A percentile compares a stretch with the other conserved stretches of the same genome.
phyloP scores from a whole-genome alignment of 163 green algal species.

The Smithsoniella earleae region DNA sequence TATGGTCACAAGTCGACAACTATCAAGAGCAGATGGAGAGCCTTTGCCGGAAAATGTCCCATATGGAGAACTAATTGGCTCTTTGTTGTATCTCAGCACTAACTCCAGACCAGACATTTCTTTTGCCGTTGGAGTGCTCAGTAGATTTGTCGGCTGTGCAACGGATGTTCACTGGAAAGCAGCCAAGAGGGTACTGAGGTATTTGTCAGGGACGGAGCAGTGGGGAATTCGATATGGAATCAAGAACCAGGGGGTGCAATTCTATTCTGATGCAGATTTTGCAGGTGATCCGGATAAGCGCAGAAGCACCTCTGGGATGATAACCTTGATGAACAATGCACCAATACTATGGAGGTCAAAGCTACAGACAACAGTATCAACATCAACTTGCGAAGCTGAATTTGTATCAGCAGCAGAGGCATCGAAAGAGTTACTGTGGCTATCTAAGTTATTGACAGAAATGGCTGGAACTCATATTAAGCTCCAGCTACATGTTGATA shows the following conservation, averaged over 20 bases:
- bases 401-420: constrained; percentile 43
- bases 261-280: constrained; percentile 42
- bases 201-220: constrained; percentile 27
- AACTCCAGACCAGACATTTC: constrained; percentile 40
- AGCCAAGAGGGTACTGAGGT: constrained; percentile 36
- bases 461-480: background rate
- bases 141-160: constrained; percentile 34
- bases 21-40: background rate
- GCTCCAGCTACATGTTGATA: constrained; percentile 37
- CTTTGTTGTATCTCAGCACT: constrained; percentile 34
- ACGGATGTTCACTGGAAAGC: constrained; percentile 26
- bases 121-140: constrained; percentile 33
- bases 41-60: background rate
- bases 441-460: constrained; percentile 37
- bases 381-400: constrained; percentile 43
- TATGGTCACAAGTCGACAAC: background rate
- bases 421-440: constrained; percentile 40
- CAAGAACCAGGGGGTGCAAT: background rate
- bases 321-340: constrained; percentile 37
- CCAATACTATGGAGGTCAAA: constrained; percentile 39
- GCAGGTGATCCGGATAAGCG: constrained; percentile 35
- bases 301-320: constrained; percentile 37
- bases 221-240: constrained; percentile 29
- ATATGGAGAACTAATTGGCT: constrained; percentile 40
- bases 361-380: constrained; percentile 42